phyloP scores from a whole-genome alignment of 495 filamentous ascomycete genomes.

The Penicillium angulare region DNA sequence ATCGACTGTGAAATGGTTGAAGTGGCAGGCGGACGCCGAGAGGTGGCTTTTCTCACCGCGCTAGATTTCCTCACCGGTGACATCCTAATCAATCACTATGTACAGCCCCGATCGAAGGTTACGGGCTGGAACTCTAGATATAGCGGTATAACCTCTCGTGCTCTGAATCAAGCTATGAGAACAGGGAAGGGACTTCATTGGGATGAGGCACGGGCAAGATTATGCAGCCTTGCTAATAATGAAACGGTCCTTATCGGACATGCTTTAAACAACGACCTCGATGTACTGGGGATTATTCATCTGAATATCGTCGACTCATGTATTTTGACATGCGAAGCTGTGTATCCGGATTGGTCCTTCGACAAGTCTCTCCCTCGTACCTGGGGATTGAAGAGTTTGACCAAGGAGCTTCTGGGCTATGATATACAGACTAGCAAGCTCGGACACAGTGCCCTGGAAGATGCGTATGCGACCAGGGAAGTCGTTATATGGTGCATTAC shows the following conservation, averaged over 20 bases:
- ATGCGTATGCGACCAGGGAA: constrained; percentile 39
- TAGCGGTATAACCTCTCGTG: constrained; percentile 34
- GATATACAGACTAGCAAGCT: constrained; percentile 30
- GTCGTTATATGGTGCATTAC: constrained; percentile 36
- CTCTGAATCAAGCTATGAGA: constrained; percentile 28
- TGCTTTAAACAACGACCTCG: constrained; percentile 41
- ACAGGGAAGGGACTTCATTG: constrained; percentile 36
- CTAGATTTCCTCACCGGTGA: constrained; percentile 51
- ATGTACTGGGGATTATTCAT: constrained; percentile 44
- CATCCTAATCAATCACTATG: constrained; percentile 41
- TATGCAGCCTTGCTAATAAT: constrained; percentile 38
- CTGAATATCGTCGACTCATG: constrained; percentile 38
- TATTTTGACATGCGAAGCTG: constrained; percentile 25
- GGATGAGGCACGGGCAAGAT: constrained; percentile 33
- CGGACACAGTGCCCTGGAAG: constrained; percentile 41
- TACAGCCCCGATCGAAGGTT: constrained; percentile 32
- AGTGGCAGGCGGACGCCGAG: constrained; percentile 2
- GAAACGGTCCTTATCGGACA: constrained; percentile 49
- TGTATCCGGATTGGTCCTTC: constrained; percentile 6
- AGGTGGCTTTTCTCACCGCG: constrained; percentile 29
- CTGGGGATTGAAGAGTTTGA: constrained; percentile 33
- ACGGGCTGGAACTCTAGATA: constrained; percentile 32
- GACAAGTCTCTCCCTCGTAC: constrained; percentile 6
- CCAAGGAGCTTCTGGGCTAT: constrained; percentile 24
- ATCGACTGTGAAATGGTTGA: constrained; percentile 39